A percentile compares a stretch with the other conserved stretches of the same genome.
phyloP scores from a whole-genome alignment of 495 filamentous ascomycete genomes.

The Penicillium pulvis region DNA sequence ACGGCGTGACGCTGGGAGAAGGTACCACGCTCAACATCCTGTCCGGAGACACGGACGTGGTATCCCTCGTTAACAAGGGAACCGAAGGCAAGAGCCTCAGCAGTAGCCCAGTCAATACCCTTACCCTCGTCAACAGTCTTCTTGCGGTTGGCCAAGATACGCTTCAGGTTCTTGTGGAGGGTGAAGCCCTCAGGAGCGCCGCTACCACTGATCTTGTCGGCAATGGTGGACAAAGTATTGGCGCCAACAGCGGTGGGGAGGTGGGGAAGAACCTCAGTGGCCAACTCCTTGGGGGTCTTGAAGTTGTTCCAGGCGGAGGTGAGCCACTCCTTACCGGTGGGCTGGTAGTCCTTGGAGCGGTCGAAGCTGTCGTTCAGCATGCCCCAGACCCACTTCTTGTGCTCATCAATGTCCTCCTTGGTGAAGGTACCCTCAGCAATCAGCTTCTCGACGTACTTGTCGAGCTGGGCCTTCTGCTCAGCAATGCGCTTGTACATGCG shows the following conservation, averaged over 20 bases:
- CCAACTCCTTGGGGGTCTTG: conserved; percentile 97
- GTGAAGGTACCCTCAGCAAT: conserved; percentile 90
- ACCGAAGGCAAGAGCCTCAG: conserved; percentile 94
- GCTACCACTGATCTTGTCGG: conserved; percentile 67
- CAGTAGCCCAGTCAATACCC: conserved; percentile 96
- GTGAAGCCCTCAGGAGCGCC: conserved; percentile 80
- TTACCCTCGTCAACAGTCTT: conserved; percentile 93
- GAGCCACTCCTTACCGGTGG: conserved; percentile 95
- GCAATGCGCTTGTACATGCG: conserved; percentile 98
- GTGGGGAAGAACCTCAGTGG: conserved; percentile 92
- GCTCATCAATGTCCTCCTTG: conserved; percentile 96
- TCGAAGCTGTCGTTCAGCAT: conserved; percentile 98
- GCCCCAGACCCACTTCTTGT: conserved; percentile 99
- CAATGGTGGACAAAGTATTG: conserved; percentile 75
- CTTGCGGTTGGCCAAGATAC: conserved; percentile 85
- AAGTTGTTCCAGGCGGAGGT: conserved; percentile 99
- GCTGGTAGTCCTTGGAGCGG: conserved; percentile 95
- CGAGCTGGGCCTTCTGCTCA: conserved; percentile 74
- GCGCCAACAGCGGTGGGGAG: conserved; percentile 77
- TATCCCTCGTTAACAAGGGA: conserved; percentile 87
- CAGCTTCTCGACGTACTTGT: conserved; percentile 86
- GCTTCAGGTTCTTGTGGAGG: conserved; percentile 92
- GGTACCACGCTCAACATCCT: conserved; percentile 98
- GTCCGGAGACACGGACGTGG: conserved; percentile 94
- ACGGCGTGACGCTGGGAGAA: conserved; percentile 98